Conservation (phyloP, 768 basidiomycete genomes). For the Tulasnella sp. region DNA sequence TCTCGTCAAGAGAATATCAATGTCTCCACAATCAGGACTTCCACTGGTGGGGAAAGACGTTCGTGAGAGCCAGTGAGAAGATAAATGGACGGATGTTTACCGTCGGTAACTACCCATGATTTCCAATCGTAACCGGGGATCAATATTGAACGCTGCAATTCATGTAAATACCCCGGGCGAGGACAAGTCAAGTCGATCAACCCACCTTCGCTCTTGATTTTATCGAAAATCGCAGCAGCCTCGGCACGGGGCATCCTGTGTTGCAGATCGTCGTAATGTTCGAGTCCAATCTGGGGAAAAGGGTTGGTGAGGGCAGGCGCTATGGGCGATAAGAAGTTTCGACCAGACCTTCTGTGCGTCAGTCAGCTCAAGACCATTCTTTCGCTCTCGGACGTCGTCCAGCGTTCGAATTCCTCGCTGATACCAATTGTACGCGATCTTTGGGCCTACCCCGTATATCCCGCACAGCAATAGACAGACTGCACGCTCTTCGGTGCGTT, state of each 20-base stretch:
- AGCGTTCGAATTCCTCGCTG: conserved; percentile 62
- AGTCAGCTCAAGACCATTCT: conserved; percentile 48
- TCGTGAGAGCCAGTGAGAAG: not conserved
- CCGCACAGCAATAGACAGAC: conserved; percentile 52
- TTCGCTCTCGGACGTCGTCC: conserved; percentile 52
- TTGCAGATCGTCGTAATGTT: conserved; percentile 72
- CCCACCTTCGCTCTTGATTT: conserved; percentile 59
- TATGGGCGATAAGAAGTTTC: not conserved
- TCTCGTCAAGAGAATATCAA: conserved; percentile 80
- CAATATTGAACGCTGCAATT: conserved; percentile 50
- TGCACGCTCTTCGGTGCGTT: conserved; percentile 48
- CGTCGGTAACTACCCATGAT: conserved; percentile 89
- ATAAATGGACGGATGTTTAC: conserved; percentile 33
- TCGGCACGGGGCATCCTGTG: conserved; percentile 74
- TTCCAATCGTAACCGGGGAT: conserved; percentile 57
- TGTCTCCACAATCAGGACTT: conserved; percentile 74
- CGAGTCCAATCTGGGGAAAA: conserved; percentile 39
- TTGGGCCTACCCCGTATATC: conserved; percentile 73
- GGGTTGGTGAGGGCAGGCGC: not conserved
- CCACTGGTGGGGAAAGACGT: conserved; percentile 37
- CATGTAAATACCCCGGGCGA: not conserved
- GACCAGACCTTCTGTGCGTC: conserved; percentile 35
- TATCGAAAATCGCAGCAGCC: conserved; percentile 56
- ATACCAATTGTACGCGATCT: conserved; percentile 63
- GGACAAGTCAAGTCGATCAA: not conserved